Conservation (phyloP, 208 protist species). For the Leishmania arabica region DNA sequence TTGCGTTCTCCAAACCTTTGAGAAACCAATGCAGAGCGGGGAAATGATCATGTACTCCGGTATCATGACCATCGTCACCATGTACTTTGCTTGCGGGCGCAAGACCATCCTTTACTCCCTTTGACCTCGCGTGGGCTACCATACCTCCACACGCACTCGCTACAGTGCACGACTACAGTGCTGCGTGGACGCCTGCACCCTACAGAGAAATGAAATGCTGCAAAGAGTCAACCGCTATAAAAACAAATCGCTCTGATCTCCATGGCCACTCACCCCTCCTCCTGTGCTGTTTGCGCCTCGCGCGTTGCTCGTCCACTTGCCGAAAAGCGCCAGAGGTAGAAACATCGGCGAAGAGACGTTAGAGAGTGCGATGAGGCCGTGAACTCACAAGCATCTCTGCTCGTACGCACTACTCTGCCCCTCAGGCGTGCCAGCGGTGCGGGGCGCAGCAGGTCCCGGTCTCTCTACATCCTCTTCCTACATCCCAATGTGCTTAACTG, state of each 20-base stretch:
- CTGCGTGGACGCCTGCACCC: neutral
- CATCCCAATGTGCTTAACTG: neutral
- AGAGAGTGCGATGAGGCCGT: neutral
- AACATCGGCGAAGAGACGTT: neutral
- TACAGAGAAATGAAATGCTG: neutral
- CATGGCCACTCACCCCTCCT: neutral
- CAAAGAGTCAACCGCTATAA: neutral
- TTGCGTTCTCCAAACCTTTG: constrained; percentile 67
- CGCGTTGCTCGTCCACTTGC: neutral
- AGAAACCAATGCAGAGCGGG: constrained; percentile 30
- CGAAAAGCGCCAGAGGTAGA: neutral
- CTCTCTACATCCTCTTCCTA: neutral
- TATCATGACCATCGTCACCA: constrained; percentile 63
- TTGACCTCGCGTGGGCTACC: constrained; percentile 18
- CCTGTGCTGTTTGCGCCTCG: neutral
- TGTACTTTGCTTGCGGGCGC: constrained; percentile 76
- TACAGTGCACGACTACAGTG: neutral
- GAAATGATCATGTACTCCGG: constrained; percentile 63
- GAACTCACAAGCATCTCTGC: neutral
- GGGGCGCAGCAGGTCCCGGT: neutral
- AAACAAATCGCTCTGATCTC: neutral
- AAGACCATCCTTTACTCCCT: constrained; percentile 76
- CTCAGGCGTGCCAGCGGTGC: neutral
- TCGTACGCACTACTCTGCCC: neutral
- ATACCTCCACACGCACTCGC: neutral